A percentile compares a stretch with the other conserved stretches of the same genome.
These are phyloP conservation scores for Apiospora pterosperma DNA, from an alignment of 2,329 filamentous ascomycete genomes.

Conservation along the genomic window DNA sequence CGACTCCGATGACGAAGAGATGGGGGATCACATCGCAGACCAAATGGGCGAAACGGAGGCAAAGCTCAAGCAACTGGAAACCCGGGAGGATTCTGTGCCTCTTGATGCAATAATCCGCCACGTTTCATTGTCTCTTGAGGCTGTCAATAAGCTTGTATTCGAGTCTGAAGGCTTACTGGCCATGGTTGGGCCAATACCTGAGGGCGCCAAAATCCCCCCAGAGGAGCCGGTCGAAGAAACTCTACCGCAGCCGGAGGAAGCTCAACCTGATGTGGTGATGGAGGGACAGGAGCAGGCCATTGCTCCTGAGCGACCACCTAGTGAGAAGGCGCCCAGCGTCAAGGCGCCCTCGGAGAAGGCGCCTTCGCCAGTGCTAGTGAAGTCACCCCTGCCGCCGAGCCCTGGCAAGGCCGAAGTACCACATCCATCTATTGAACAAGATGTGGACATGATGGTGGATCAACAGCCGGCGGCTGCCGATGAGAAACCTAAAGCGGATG, in stretches of 20 bases:
- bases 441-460: conserved; percentile 15
- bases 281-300: neutral
- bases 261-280: conserved; percentile 4
- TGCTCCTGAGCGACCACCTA: neutral
- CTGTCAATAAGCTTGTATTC: conserved; percentile 43
- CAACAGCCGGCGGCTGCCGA: conserved; percentile 10
- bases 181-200: conserved; percentile 40
- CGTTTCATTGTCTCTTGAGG: conserved; percentile 44
- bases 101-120: conserved; percentile 43
- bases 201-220: conserved; percentile 22
- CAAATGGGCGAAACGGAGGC: conserved; percentile 50
- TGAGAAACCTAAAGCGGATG: conserved; percentile 18
- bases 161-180: conserved; percentile 40
- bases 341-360: conserved; percentile 14
- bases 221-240: conserved; percentile 15
- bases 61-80: conserved; percentile 44
- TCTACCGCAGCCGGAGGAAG: conserved; percentile 10
- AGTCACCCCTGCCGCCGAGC: conserved; percentile 6
- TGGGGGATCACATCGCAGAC: conserved; percentile 53
- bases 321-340: neutral
- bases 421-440: conserved; percentile 25
- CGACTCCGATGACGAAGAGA: conserved; percentile 54
- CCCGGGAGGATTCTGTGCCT: conserved; percentile 32
- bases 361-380: conserved; percentile 10
- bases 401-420: conserved; percentile 17